Conservation (phyloP, 805 yeast species). For the Cyberlindnera americana region DNA sequence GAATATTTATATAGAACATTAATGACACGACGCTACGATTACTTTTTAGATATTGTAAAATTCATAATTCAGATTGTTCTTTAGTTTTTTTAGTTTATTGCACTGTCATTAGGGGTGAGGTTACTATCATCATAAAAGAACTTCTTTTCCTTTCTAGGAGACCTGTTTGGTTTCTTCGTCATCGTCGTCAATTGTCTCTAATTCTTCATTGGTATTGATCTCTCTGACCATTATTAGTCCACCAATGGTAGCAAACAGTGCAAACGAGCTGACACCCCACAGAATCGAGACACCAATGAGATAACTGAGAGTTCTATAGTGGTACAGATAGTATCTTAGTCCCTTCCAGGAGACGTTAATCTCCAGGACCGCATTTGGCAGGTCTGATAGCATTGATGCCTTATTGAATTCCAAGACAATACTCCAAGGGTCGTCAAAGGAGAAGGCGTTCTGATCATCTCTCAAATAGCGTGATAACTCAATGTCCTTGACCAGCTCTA, state of each 20-base stretch:
- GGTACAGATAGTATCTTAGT: conserved; percentile 23
- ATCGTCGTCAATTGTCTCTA: conserved; percentile 8
- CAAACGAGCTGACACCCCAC: conserved; percentile 20
- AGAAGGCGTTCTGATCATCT: conserved; percentile 1
- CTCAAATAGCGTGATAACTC: conserved; percentile 14
- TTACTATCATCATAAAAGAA: too few relatives aligned
- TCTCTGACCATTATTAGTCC: conserved; percentile 18
- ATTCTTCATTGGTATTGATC: conserved; percentile 1
- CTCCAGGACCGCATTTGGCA: conserved; percentile 16
- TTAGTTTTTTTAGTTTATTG: conserved; percentile 1
- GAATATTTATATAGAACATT: not conserved
- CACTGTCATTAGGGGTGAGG: too few relatives aligned
- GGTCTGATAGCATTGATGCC: conserved; percentile 18
- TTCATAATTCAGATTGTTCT: too few relatives aligned
- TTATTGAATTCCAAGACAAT: conserved; percentile 25
- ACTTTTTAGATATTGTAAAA: too few relatives aligned
- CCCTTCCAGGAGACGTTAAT: conserved; percentile 25
- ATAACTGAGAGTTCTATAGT: conserved; percentile 24
- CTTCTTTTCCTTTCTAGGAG: not conserved
- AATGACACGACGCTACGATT: conserved; percentile 5
- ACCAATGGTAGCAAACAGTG: conserved; percentile 18
- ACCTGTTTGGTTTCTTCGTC: conserved; percentile 4
- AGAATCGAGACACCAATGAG: conserved; percentile 16
- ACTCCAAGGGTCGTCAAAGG: conserved; percentile 12
- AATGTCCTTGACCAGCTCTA: conserved; percentile 16